Evolutionary conservation across 2,329 filamentous ascomycete species (phyloP).

Genomic region (Epichloe hybrida): DNA sequence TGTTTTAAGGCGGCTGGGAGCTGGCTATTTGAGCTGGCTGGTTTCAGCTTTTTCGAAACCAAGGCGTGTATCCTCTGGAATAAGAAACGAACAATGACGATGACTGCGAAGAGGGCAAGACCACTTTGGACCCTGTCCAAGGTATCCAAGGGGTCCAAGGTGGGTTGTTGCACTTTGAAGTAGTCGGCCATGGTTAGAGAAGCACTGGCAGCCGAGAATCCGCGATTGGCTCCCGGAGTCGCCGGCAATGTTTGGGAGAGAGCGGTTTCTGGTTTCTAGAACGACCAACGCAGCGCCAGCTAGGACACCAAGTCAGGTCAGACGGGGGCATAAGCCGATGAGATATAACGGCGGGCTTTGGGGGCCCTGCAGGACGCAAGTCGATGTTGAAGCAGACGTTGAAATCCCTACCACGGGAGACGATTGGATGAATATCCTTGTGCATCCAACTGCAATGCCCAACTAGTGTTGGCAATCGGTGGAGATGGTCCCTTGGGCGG

Average conservation of each 20-base stretch:
- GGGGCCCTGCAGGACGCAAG: not conserved
- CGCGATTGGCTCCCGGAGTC: slow-evolving; percentile 20
- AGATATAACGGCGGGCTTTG: not conserved
- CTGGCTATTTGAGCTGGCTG: slow-evolving; percentile 4
- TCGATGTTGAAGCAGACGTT: not conserved
- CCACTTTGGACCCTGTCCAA: slow-evolving; percentile 15
- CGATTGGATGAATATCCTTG: not conserved
- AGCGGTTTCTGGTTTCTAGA: not conserved
- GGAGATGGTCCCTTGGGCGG: not conserved
- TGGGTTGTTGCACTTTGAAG: slow-evolving; percentile 18
- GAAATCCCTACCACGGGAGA: not conserved
- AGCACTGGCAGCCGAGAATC: slow-evolving; percentile 16
- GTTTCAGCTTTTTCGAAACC: not conserved
- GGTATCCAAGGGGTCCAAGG: slow-evolving; percentile 9
- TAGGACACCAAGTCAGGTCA: not conserved
- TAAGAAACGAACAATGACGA: slow-evolving; percentile 21
- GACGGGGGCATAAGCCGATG: not conserved
- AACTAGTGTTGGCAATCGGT: not conserved
- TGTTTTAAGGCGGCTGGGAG: slow-evolving; percentile 6
- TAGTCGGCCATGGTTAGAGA: slow-evolving; percentile 15
- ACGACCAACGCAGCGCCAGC: not conserved
- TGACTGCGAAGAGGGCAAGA: slow-evolving; percentile 21
- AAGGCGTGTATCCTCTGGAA: slow-evolving; percentile 10
- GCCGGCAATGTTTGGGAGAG: slow-evolving; percentile 16
- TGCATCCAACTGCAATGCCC: not conserved